Evolutionary conservation across 2,329 filamentous ascomycete species (phyloP), one percentile per base, ranked within the genome.

Genomic region (Aotearoamyces nothofagi): DNA sequence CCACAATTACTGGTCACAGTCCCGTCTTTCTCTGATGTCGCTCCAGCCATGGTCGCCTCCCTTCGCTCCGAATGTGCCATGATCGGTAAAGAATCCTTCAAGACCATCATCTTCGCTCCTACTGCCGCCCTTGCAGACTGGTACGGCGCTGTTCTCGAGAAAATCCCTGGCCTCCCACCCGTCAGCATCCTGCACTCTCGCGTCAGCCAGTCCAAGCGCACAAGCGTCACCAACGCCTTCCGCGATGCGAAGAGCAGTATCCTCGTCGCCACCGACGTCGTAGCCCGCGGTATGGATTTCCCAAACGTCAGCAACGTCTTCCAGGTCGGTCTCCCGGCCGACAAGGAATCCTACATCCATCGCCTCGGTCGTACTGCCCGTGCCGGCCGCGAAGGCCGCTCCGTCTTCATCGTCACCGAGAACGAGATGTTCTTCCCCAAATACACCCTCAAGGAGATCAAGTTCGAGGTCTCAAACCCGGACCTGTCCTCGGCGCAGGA

Each of bases 21-120:
- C 11, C 51, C 58, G 2, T 70, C 75, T 17, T 76, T 81, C 48
- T 75, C 82, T 44, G 92, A 94, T 50, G 56, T 75, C 23, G 62
- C 82, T 35, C 83, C 90, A 10, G 56, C 77, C 3, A 51, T 96
- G 12, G 63, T 90, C 30, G 86, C 96, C 53, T 63, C 94, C 29
- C 58, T 76, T 26, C 57, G 74, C 31, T 64, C 66, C 19, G 72
- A 78, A 41, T 51, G 63, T n/a, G 41, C 60, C 16, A 55, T 57
- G 14, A 49, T 56, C 12, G 43, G 39, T 2, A 41, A 51, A 37
- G 45, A 52, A 37, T 55, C 61, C 37, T 94, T 96, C 68, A 98
- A 98, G 63, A 82, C 83, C n/a, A 92, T 98, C 35, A 60, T 93
- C 23, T 98, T 93, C 58, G 78, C 87, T 51, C 80, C 80, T 44